Evolutionary conservation across 108 stramenopile genomes (phyloP), one percentile per base, ranked within the genome.

Genomic region (Cyclotella sp.): DNA sequence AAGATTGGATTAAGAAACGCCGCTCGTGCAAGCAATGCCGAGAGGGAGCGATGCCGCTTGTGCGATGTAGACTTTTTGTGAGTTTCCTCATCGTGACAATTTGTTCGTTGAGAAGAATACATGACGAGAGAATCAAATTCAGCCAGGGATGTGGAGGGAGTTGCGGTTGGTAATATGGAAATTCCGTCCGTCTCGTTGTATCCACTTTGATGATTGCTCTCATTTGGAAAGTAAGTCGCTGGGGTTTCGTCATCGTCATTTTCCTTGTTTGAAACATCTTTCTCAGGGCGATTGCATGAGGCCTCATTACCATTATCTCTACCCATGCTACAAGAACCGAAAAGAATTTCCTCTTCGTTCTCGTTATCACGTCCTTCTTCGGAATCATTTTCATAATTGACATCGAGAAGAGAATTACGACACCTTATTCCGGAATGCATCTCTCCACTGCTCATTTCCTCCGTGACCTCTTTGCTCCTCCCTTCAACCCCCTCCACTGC

Each of bases 1-100:
- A 94, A 87, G 60, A 84, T 86, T 13, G 45, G 55, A 45, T 89
- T 85, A 28, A 76, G 59, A 57, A 78, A 71, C 0, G 78, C 78
- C 15, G 79, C 81, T n/a, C 88, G 86, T 45, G 61, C 71, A 8
- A 90, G 62, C 15, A 76, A 62, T 22, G 82, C 45, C 15, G 86
- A 62, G 13, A 71, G 10, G 22, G 72, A 15, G 10, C 10, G 24
- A 22, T n/a, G 24, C 0, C 27, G 22, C 26, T 14, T 14, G 14
- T 58, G 14, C 22, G 42, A 64, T 22, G 7, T 40, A 54, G 64
- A 55, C 18, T 27, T 16, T 21, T 14, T 51, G 30, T 15, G 21
- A 27, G 30, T 34, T 22, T 7, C 28, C 11, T 15, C 15, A 13
- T 65, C 29, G 46, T 68, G 59, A 11, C 55, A 55, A 68, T 75